Evolutionary conservation across 1,284 basidiomycete species (phyloP), one percentile per base, ranked within the genome.

Genomic region (Boletus smithii): DNA sequence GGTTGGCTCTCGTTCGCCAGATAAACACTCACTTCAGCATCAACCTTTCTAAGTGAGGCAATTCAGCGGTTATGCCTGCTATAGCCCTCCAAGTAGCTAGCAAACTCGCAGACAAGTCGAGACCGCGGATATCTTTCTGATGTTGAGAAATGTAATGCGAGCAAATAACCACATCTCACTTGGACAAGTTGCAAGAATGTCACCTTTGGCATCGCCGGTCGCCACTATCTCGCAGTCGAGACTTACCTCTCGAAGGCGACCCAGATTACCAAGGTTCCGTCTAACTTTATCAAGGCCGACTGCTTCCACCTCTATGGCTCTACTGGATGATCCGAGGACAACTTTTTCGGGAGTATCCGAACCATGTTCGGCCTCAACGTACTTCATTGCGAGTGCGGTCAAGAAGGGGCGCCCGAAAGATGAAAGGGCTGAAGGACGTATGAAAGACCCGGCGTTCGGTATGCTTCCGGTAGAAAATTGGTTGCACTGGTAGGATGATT

Each of bases 81-180:
- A 97, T 72, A 8, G 75, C 71, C 22, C 81, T 70, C 91, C 95
- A 95, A 39, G 68, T 74, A 3, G 84, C 67, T 7, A 98, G 56
- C 13, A 98, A 75, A 61, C 80, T 94, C 32, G 74, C 73, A 11
- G 93, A 94, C 20, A 99, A 72, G 68, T 98, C 88, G 24, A 99
- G 73, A 16, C 81, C 83, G 8, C 79, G 77, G 22, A 97, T 74
- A 58, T 79, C 93, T 95, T 65, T 46, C 36, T 40, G 39, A 37
- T 44, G 50, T 54, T 59, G 41, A 57, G 54, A 54, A 17, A 31
- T 36, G 49, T 44, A 9, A 33, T 33, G 2, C 7, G 42, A 50
- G 29, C 33, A 42, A 43, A 39, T 14, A 35, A 32, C 14, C 30
- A 51, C 30, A 47, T 70, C 82, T 75, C 63, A 90, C 88, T 87